A percentile compares a stretch with the other conserved stretches of the same genome.
Evolutionary conservation across 768 basidiomycete species (phyloP).

Genomic region (Leucocoprinus birnbaumii): DNA sequence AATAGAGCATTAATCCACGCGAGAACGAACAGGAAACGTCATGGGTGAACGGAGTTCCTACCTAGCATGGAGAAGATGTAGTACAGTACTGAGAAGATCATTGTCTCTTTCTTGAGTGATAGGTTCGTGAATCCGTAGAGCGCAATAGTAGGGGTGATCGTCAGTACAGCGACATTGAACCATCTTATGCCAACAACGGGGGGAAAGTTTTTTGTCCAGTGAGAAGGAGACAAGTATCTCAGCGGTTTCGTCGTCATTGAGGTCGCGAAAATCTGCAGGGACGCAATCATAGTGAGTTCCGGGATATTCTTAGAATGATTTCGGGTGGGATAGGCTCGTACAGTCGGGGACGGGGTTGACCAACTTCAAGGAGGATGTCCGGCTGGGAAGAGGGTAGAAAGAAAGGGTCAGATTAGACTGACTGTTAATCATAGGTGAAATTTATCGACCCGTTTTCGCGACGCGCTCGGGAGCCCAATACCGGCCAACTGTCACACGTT

Average conservation of each 20-base stretch:
- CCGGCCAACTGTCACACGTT: not conserved
- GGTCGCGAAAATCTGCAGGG: slow-evolving; percentile 1
- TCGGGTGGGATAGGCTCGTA: no score
- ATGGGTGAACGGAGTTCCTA: slow-evolving; percentile 24
- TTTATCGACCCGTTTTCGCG: no score
- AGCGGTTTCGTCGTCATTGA: not conserved
- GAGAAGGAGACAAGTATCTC: not conserved
- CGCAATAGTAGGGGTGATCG: slow-evolving; percentile 67
- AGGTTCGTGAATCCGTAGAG: slow-evolving; percentile 63
- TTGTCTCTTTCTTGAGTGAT: slow-evolving; percentile 46
- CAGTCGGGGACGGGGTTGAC: no score
- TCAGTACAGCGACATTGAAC: slow-evolving; percentile 74
- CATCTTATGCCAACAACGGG: slow-evolving; percentile 58
- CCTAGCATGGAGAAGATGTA: slow-evolving; percentile 89
- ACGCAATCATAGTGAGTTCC: not conserved
- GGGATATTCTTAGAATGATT: no score
- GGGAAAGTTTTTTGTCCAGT: slow-evolving; percentile 35
- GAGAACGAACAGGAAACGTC: not conserved
- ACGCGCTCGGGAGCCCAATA: no score
- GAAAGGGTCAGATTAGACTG: not conserved
- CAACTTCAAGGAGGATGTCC: no score
- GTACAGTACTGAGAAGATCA: slow-evolving; percentile 61
- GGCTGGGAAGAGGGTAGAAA: not conserved
- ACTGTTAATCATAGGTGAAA: not conserved
- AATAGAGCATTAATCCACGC: slow-evolving; percentile 7